Evolutionary conservation across 2,329 filamentous ascomycete genomes (phyloP), one percentile per base, ranked within the genome.

Genomic region (Tolypocladium nubicola): DNA sequence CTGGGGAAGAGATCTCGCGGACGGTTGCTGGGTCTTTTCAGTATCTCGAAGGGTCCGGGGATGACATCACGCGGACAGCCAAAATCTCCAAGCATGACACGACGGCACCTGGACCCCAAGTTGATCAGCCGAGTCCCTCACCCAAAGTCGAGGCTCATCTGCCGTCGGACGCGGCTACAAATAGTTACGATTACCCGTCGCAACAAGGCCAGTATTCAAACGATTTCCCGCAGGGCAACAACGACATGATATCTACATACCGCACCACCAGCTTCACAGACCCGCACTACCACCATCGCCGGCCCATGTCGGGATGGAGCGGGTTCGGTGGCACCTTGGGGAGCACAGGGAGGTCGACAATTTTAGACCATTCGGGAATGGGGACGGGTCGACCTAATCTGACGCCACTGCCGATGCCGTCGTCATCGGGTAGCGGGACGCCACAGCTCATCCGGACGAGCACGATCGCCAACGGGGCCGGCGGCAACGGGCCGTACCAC

Each of bases 401-500:
- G 62, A 75, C 78, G 35, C 71, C 78, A 10, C 65, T 80, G n/a
- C 73, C 79, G 45, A 74, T 79, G 59, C 75, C 79, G 1, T 70
- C 75, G 0, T 70, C 74, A 1, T 69, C 68, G 30, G 67, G 59
- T 8, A 67, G 53, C 55, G 67, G 66, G 7, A 63, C 73, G 4
- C 80, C 81, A 1, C 74, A 77, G 61, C 75, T 84, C 2, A 75
- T 83, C 26, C 75, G 81, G 40, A 84, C 81, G 4, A 84, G 80
- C 69, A 83, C 79, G 1, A 71, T 82, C 16, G 68, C 71, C 43
- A 70, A 70, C 57, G 72, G 71, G 14, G 67, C 65, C 58, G 60
- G 70, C 40, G 63, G 68, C 52, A 66, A 71, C 50, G 71, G 75
- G 4, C 76, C 79, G 1, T 89, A 91, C 73, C 90, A 91, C 64